These are phyloP conservation scores for Colletotrichum sidae DNA, from an alignment of 2,329 filamentous ascomycete species.

Conservation along the genomic window DNA sequence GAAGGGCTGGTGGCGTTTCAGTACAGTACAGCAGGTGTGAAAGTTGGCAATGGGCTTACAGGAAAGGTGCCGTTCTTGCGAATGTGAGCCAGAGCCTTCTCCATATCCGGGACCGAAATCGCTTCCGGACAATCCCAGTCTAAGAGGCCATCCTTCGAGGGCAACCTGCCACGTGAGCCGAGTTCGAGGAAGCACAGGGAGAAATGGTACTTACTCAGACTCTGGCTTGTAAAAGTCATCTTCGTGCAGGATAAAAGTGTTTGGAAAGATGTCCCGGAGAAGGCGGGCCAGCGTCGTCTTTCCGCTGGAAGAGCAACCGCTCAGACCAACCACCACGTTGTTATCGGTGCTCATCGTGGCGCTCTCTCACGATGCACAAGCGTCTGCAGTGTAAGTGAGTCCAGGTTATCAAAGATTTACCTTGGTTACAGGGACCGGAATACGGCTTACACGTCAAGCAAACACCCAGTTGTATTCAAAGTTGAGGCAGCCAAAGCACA, in stretches of 20 bases:
- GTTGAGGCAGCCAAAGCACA: not conserved
- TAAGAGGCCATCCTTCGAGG: conserved; percentile 69
- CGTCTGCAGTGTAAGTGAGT: not conserved
- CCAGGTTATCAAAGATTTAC: not conserved
- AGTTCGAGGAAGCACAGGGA: conserved; percentile 7
- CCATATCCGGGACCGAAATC: conserved; percentile 77
- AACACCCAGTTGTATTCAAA: not conserved
- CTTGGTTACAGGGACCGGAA: no score
- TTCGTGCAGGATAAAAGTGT: conserved; percentile 87
- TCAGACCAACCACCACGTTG: conserved; percentile 81
- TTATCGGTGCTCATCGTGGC: conserved; percentile 51
- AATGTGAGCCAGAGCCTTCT: conserved; percentile 76
- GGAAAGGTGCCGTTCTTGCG: conserved; percentile 74
- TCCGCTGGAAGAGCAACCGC: conserved; percentile 90
- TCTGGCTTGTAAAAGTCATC: conserved; percentile 96
- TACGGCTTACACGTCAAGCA: no score
- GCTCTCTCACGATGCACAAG: not conserved
- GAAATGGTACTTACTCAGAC: conserved; percentile 64
- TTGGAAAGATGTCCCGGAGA: conserved; percentile 83
- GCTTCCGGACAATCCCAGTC: conserved; percentile 95
- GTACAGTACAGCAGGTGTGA: conserved; percentile 38
- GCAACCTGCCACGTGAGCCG: conserved; percentile 56
- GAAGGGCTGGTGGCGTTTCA: conserved; percentile 51
- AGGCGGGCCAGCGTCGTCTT: conserved; percentile 94
- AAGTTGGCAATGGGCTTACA: conserved; percentile 55